A percentile compares a stretch with the other conserved stretches of the same genome.
Evolutionary conservation across 2,329 filamentous ascomycete genomes (phyloP).

Genomic region (Trichoderma gracile): DNA sequence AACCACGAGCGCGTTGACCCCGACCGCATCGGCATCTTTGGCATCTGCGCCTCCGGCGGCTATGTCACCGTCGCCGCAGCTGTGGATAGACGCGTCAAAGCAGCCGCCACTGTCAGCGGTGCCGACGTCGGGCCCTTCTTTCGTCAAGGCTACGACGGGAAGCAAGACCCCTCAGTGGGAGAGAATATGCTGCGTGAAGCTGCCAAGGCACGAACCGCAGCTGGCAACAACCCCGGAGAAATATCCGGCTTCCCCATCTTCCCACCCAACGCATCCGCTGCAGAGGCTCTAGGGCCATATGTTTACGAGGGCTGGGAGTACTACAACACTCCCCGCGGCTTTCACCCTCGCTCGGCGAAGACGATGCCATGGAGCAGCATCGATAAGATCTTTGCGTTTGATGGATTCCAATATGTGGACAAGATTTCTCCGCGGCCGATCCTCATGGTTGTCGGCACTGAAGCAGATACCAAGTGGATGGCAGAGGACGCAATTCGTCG

Average conservation of each 20-base stretch:
- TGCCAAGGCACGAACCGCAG: slow-evolving; percentile 13
- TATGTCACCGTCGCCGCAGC: slow-evolving; percentile 40
- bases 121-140: slow-evolving; percentile 37
- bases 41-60: slow-evolving; percentile 43
- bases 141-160: slow-evolving; percentile 27
- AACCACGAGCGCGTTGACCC: slow-evolving; percentile 36
- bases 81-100: slow-evolving; percentile 42
- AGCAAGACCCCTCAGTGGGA: slow-evolving; percentile 3
- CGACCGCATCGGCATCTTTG: slow-evolving; percentile 40
- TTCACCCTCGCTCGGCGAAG: slow-evolving; percentile 23
- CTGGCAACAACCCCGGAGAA: neutral
- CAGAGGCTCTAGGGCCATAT: slow-evolving; percentile 12
- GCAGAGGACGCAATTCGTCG: slow-evolving; percentile 12
- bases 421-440: slow-evolving; percentile 27
- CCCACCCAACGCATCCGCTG: neutral
- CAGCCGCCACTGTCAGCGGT: slow-evolving; percentile 37
- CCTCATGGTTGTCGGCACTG: slow-evolving; percentile 27
- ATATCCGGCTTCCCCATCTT: slow-evolving; percentile 4
- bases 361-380: slow-evolving; percentile 14
- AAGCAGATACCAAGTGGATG: slow-evolving; percentile 26
- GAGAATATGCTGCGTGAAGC: slow-evolving; percentile 11
- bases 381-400: slow-evolving; percentile 24
- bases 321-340: slow-evolving; percentile 27
- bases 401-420: slow-evolving; percentile 23
- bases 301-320: slow-evolving; percentile 16